Evolutionary conservation across 2,329 filamentous ascomycete genomes (phyloP), one percentile per base, ranked within the genome.

Genomic region (Talaromyces piceae): DNA sequence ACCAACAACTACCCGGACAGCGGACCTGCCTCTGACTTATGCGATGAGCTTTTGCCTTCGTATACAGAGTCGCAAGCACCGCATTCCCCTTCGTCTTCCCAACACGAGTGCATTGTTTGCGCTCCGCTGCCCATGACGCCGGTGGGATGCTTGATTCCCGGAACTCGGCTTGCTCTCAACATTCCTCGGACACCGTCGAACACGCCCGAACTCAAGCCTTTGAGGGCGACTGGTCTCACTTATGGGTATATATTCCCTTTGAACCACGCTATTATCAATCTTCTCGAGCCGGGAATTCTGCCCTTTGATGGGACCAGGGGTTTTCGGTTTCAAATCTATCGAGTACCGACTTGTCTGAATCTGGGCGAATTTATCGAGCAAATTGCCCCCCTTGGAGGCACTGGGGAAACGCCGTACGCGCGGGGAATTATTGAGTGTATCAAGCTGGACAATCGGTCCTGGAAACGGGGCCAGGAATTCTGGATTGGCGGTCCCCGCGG

Each of bases 241-340:
- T 79, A 78, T 0, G 82, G 80, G 2, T 84, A 82, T 68, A 80
- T 83, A 60, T 84, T 83, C 65, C 75, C 79, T 0, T 59, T 68
- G 0, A 72, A 78, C 55, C 78, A 83, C 62, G 80, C 78, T 26
- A 82, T 80, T 56, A 68, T 83, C 5, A 79, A 83, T 57, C 70
- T 84, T 2, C 73, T 85, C 63, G 76, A 75, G 56, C 73, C 74
- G 3, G 49, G 51, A 20, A 53, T 46, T 41, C 39, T 54, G 6
- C 61, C 72, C 66, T 0, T 47, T 20, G 20, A 47, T 18, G 22
- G 30, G 8, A 18, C 18, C 5, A 12, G 59, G 64, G 18, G 72
- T 68, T 57, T 79, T 30, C 61, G 68, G 0, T 79, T 79, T 59
- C 69, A 74, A 46, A 73, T 76, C 0, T 70, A 74, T 26, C 74